A percentile compares a stretch with the other conserved stretches of the same genome.
These are phyloP conservation scores for Botryotinia convoluta DNA, from an alignment of 2,329 filamentous ascomycete genomes.

Conservation along the genomic window DNA sequence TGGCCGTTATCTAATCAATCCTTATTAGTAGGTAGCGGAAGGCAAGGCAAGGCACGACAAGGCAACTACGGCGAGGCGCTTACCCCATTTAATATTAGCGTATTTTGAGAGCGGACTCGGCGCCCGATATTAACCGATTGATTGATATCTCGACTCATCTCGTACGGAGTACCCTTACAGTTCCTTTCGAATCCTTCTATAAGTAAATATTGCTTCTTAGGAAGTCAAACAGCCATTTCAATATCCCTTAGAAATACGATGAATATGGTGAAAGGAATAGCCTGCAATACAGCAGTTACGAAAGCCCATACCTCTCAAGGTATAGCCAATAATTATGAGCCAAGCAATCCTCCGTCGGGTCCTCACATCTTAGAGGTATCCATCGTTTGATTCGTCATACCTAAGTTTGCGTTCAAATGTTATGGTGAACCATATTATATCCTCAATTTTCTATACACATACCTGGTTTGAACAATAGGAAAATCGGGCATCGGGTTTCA, in stretches of 20 bases:
- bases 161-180: neutral
- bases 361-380: neutral
- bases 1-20: neutral
- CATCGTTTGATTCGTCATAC: neutral
- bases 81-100: neutral
- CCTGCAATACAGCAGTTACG: neutral
- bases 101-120: neutral
- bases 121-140: neutral
- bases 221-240: neutral
- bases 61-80: neutral
- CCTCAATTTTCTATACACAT: neutral
- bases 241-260: neutral
- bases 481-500: neutral
- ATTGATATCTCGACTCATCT: neutral
- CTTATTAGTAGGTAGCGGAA: neutral
- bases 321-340: neutral
- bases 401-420: neutral
- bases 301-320: neutral
- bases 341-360: neutral
- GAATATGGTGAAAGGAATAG: neutral
- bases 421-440: neutral
- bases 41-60: neutral
- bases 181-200: neutral
- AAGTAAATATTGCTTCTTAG: neutral
- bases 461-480: neutral